Conservation (phyloP, 2,329 filamentous ascomycete species). For the Botryotinia calthae region DNA sequence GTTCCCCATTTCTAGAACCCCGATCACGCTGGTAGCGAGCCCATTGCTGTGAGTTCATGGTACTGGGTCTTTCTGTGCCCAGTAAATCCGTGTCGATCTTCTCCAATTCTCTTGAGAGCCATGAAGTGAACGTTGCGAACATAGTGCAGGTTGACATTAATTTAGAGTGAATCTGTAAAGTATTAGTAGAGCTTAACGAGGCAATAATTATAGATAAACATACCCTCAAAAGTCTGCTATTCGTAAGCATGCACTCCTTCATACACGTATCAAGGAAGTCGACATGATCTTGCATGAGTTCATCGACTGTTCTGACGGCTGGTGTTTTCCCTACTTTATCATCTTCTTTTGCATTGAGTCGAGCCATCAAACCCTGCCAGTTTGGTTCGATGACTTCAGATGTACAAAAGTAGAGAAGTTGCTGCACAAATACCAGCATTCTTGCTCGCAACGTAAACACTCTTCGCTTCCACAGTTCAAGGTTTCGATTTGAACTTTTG, state of each 20-base stretch:
- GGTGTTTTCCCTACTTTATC: slow-evolving; percentile 41
- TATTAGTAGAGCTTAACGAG: slow-evolving; percentile 3
- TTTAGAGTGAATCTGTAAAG: slow-evolving; percentile 84
- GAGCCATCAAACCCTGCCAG: slow-evolving; percentile 91
- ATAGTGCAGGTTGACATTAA: slow-evolving; percentile 93
- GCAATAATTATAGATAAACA: slow-evolving; percentile 7
- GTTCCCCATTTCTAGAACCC: slow-evolving; percentile 42
- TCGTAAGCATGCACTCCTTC: slow-evolving; percentile 98
- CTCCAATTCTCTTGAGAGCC: slow-evolving; percentile 79
- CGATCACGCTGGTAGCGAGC: slow-evolving; percentile 52
- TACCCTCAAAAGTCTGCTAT: slow-evolving; percentile 89
- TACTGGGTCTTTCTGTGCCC: slow-evolving; percentile 53
- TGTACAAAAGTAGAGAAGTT: slow-evolving; percentile 94
- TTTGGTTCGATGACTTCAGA: slow-evolving; percentile 97
- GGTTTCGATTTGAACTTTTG: slow-evolving; percentile 65
- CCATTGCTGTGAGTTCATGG: slow-evolving; percentile 63
- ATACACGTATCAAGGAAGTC: slow-evolving; percentile 97
- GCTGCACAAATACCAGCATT: slow-evolving; percentile 97
- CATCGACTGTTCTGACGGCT: slow-evolving; percentile 75
- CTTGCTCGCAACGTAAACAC: slow-evolving; percentile 89
- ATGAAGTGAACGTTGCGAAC: slow-evolving; percentile 87
- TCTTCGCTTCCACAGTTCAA: slow-evolving; percentile 90
- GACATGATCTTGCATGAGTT: slow-evolving; percentile 98
- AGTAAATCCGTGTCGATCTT: slow-evolving; percentile 78
- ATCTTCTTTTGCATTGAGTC: slow-evolving; percentile 64